phyloP scores from a whole-genome alignment of 2,329 filamentous ascomycete species.

The Mariannaea elegans region DNA sequence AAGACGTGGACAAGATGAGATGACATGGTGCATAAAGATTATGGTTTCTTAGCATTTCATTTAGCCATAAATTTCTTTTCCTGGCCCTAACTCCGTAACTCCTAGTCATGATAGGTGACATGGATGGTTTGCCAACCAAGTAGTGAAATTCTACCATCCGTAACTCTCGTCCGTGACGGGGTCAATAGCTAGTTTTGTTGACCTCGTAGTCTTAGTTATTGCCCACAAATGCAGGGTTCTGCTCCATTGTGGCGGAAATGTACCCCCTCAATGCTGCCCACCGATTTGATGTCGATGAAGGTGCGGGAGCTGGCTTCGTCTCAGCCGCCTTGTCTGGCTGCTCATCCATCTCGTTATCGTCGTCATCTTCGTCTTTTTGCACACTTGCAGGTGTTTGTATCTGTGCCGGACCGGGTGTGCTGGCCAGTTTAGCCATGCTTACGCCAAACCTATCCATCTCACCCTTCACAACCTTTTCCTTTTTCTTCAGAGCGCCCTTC shows the following conservation, averaged over 20 bases:
- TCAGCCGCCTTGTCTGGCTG: slow-evolving; percentile 11
- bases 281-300: slow-evolving; percentile 61
- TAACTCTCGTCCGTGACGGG: no score
- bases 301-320: slow-evolving; percentile 24
- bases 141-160: neutral
- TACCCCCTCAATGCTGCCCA: slow-evolving; percentile 87
- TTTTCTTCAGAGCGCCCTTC: slow-evolving; percentile 83
- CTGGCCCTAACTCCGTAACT: slow-evolving; percentile 30
- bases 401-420: slow-evolving; percentile 41
- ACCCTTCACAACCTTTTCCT: slow-evolving; percentile 78
- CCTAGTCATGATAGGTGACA: slow-evolving; percentile 1
- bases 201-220: slow-evolving; percentile 28
- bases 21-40: slow-evolving; percentile 6
- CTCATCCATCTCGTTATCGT: slow-evolving; percentile 28
- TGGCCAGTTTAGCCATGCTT: slow-evolving; percentile 80
- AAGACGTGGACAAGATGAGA: slow-evolving; percentile 2
- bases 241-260: slow-evolving; percentile 88
- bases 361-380: slow-evolving; percentile 25
- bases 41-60: slow-evolving; percentile 3
- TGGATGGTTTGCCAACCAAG: no score
- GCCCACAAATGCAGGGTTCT: slow-evolving; percentile 76
- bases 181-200: no score
- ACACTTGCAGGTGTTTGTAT: slow-evolving; percentile 11
- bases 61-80: slow-evolving; percentile 7
- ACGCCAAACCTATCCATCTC: slow-evolving; percentile 87